Percentiles rank a stretch among this genome's conserved stretches.
Evolutionary conservation across 805 yeast species (phyloP).

Genomic region (Saturnispora gosingensis): DNA sequence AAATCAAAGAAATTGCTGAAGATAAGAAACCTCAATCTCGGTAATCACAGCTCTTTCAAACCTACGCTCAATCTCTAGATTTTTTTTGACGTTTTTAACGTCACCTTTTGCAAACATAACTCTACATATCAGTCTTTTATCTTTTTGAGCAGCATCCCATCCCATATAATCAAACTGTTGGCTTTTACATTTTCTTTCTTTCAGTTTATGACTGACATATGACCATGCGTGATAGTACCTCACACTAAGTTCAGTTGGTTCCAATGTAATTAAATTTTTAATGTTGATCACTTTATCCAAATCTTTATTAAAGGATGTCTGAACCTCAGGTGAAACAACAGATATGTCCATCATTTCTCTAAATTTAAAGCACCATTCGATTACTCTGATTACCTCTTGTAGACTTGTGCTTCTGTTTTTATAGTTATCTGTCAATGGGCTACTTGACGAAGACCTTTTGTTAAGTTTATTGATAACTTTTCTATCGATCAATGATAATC

Average conservation of each 20-base stretch:
- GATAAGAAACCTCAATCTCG: slow-evolving; percentile 18
- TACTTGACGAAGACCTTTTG: slow-evolving; percentile 8
- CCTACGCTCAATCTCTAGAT: slow-evolving; percentile 24
- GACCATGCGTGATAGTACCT: slow-evolving; percentile 20
- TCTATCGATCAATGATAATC: slow-evolving; percentile 21
- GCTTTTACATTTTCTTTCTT: slow-evolving; percentile 14
- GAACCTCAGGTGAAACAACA: slow-evolving; percentile 17
- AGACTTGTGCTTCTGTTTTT: slow-evolving; percentile 14
- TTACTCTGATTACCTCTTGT: slow-evolving; percentile 21
- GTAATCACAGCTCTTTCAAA: slow-evolving; percentile 21
- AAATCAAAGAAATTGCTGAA: neutral
- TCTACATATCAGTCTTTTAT: slow-evolving; percentile 58
- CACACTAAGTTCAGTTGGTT: slow-evolving; percentile 12
- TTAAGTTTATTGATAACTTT: slow-evolving; percentile 10
- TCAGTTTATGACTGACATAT: slow-evolving; percentile 15
- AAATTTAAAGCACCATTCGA: slow-evolving; percentile 26
- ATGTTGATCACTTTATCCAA: slow-evolving; percentile 17
- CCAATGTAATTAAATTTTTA: slow-evolving; percentile 13
- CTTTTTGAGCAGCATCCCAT: slow-evolving; percentile 33
- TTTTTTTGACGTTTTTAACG: slow-evolving; percentile 17
- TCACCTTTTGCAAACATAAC: slow-evolving; percentile 43
- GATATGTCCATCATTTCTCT: slow-evolving; percentile 23
- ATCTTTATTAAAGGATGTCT: slow-evolving; percentile 11
- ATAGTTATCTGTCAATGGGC: neutral
- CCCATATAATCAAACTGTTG: slow-evolving; percentile 32